A percentile compares a stretch with the other conserved stretches of the same genome.
phyloP scores from a whole-genome alignment of 1,284 basidiomycete genomes.

The Ceratobasidium sp. region DNA sequence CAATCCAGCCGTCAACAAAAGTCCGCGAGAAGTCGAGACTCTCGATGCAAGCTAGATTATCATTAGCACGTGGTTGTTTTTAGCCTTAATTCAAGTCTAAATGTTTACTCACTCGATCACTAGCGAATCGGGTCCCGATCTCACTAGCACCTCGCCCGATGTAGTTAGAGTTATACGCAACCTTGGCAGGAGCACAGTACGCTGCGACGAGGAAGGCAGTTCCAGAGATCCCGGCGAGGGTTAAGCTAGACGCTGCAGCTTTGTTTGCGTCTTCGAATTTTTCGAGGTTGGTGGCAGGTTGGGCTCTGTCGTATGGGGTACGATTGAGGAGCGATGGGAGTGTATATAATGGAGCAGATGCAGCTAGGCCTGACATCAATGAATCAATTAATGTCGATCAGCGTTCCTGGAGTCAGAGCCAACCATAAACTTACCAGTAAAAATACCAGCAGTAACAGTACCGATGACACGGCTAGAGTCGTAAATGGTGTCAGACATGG shows the following conservation, averaged over 20 bases:
- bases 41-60: constrained; percentile 26
- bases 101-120: constrained; percentile 21
- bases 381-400: neutral
- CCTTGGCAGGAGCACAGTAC: constrained; percentile 15
- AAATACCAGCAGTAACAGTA: constrained; percentile 32
- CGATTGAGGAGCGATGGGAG: constrained; percentile 31
- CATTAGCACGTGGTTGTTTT: neutral
- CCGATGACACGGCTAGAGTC: constrained; percentile 33
- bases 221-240: constrained; percentile 29
- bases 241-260: constrained; percentile 26
- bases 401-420: neutral
- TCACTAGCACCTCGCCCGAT: constrained; percentile 29
- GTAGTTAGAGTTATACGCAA: constrained; percentile 30
- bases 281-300: constrained; percentile 36
- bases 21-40: constrained; percentile 18
- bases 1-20: constrained; percentile 26
- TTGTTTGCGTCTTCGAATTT: constrained; percentile 42
- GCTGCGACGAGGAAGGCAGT: constrained; percentile 35
- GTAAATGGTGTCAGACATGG: constrained; percentile 20
- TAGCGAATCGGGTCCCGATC: constrained; percentile 23
- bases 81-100: neutral
- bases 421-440: constrained; percentile 36
- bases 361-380: constrained; percentile 10
- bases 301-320: constrained; percentile 24
- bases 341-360: constrained; percentile 35